These are phyloP conservation scores for Pochonia chlamydosporia DNA, from an alignment of 2,329 filamentous ascomycete genomes.

Conservation along the genomic window DNA sequence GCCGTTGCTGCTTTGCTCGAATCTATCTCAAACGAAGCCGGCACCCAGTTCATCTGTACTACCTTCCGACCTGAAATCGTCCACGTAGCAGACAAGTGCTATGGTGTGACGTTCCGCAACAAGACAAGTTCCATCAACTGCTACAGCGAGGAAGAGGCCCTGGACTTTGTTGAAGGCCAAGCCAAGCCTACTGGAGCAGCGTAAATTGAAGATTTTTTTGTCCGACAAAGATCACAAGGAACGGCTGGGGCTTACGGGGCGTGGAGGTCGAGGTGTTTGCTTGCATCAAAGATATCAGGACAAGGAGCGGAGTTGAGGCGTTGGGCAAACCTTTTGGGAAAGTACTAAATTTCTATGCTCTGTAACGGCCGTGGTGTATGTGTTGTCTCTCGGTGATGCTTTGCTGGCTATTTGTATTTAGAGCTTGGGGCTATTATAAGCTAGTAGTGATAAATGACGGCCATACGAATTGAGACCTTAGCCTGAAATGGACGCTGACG, in stretches of 20 bases:
- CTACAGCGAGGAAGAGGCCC: conserved; percentile 77
- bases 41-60: conserved; percentile 91
- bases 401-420: no score
- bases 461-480: no score
- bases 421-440: no score
- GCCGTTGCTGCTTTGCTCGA: conserved; percentile 87
- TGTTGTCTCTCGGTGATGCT: no score
- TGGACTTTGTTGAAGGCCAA: conserved; percentile 92
- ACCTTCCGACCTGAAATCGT: conserved; percentile 98
- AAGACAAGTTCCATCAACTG: conserved; percentile 95
- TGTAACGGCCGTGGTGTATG: no score
- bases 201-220: background rate
- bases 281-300: background rate
- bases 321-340: background rate
- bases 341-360: background rate
- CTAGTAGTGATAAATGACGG: no score
- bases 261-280: background rate
- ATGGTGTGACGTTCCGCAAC: conserved; percentile 88
- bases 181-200: conserved; percentile 25
- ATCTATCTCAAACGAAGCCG: conserved; percentile 62
- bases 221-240: no score
- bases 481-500: no score
- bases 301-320: background rate
- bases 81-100: conserved; percentile 92
- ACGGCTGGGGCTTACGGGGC: no score